These are phyloP conservation scores for Diospyros kaki DNA, from an alignment of 148 eudicot genomes.

Conservation along the genomic window DNA sequence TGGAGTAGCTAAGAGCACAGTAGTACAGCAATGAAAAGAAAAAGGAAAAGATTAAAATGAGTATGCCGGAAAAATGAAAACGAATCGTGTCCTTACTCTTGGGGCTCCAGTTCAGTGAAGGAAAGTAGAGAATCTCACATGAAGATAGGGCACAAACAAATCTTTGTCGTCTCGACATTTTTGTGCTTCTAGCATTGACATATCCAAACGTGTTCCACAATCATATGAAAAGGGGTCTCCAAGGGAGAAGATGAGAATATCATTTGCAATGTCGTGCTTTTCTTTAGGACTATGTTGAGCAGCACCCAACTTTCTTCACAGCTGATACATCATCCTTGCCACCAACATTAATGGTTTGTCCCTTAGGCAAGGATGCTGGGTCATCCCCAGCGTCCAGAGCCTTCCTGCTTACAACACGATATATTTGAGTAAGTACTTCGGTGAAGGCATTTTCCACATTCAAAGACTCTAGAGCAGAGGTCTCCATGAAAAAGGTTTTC, in stretches of 20 bases:
- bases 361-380: constrained; percentile 50
- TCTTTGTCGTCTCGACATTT: background rate
- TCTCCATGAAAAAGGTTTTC: constrained; percentile 52
- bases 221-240: background rate
- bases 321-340: constrained; percentile 62
- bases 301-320: constrained; percentile 58
- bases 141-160: background rate
- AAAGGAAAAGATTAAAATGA: background rate
- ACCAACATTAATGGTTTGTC: constrained; percentile 56
- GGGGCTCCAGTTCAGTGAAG: background rate
- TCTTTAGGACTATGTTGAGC: constrained; percentile 39
- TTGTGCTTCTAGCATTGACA: constrained; percentile 7
- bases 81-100: background rate
- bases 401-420: constrained; percentile 47
- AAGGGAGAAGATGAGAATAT: background rate
- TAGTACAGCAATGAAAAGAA: background rate
- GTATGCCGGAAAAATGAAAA: background rate
- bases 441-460: constrained; percentile 63
- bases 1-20: constrained; percentile 2
- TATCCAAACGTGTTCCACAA: constrained; percentile 6
- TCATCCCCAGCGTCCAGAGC: constrained; percentile 60
- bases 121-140: background rate
- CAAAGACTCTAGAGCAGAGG: constrained; percentile 59
- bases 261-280: background rate
- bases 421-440: constrained; percentile 54